Conservation (phyloP, 2,329 filamentous ascomycete genomes). For the Fonsecaea erecta region DNA sequence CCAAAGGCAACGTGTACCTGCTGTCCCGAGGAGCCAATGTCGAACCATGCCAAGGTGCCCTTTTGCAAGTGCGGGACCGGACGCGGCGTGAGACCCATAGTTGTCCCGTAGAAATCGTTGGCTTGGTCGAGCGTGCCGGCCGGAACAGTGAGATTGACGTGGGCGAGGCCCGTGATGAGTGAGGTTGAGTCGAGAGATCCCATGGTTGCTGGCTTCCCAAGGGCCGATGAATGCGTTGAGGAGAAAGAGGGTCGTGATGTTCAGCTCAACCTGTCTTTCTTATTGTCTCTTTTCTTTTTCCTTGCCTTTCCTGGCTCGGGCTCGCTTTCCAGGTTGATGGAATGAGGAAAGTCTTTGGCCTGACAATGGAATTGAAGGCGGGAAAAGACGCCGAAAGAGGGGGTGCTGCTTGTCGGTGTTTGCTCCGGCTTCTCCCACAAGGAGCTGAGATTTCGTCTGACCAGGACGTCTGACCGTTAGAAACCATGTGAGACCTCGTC, state of each 20-base stretch:
- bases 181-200: conserved; percentile 9
- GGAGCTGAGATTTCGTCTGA: neutral
- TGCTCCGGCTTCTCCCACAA: neutral
- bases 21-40: conserved; percentile 27
- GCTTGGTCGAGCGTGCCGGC: conserved; percentile 57
- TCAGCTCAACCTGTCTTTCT: neutral
- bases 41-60: conserved; percentile 60
- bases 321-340: neutral
- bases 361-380: neutral
- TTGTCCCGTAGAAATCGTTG: conserved; percentile 60
- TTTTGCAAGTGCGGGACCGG: conserved; percentile 60
- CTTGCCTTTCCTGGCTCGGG: neutral
- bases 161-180: conserved; percentile 60
- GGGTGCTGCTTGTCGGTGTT: neutral
- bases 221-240: neutral
- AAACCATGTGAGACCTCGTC: no score
- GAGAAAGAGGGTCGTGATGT: neutral
- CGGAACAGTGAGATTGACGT: conserved; percentile 65
- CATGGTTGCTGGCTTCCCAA: conserved; percentile 9
- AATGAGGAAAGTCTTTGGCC: neutral
- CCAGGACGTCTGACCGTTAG: neutral
- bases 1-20: conserved; percentile 61
- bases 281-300: neutral
- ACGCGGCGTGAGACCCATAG: conserved; percentile 59
- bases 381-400: neutral